phyloP scores from a whole-genome alignment of 1,284 basidiomycete genomes.

The Fomitopsis pinicola region DNA sequence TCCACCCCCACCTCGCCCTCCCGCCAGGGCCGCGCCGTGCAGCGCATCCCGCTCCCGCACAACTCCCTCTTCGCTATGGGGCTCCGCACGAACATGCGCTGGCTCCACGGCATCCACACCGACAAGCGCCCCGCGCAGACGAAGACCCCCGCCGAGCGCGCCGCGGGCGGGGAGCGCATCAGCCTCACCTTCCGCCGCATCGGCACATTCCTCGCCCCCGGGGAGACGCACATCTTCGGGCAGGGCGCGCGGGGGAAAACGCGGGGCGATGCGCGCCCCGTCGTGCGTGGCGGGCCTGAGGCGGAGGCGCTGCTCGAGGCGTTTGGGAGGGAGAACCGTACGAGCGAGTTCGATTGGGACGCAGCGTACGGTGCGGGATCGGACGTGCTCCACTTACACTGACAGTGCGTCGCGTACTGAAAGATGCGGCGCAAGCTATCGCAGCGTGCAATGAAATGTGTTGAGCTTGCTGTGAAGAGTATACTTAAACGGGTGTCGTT shows the following conservation, averaged over 20 bases:
- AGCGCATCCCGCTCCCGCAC: constrained; percentile 66
- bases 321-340: constrained; percentile 70
- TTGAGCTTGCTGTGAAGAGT: background rate
- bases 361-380: constrained; percentile 56
- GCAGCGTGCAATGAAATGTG: background rate
- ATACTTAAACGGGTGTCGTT: background rate
- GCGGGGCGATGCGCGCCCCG: constrained; percentile 41
- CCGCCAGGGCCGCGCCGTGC: constrained; percentile 33
- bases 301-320: constrained; percentile 48
- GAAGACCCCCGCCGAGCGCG: constrained; percentile 51
- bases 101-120: constrained; percentile 67
- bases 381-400: constrained; percentile 59
- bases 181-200: constrained; percentile 75
- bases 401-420: background rate
- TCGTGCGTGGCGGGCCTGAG: constrained; percentile 48
- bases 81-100: constrained; percentile 59
- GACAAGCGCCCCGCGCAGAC: constrained; percentile 55
- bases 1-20: no score
- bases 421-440: background rate
- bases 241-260: constrained; percentile 65
- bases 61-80: constrained; percentile 79
- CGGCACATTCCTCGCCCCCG: constrained; percentile 60
- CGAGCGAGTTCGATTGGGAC: constrained; percentile 66
- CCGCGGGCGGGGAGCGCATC: constrained; percentile 58
- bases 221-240: constrained; percentile 53